Percentiles rank a stretch among this genome's conserved stretches.
Evolutionary conservation across 345 rosid genomes (phyloP).

Genomic region (Ceriops zippeliana): DNA sequence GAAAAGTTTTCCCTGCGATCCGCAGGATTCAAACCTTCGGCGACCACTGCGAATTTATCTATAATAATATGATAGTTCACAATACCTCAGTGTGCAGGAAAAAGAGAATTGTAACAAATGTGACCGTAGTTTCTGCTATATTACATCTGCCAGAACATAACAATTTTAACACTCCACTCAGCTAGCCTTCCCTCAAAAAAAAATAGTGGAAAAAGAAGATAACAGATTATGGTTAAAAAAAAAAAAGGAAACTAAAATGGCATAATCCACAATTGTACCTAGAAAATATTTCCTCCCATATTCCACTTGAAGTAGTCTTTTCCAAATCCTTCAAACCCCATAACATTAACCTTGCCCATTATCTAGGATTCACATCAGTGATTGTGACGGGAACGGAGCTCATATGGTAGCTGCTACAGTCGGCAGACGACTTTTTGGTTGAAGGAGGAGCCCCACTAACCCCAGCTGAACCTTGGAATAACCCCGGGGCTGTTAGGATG

Average conservation of each 20-base stretch:
- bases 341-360: slow-evolving; percentile 15
- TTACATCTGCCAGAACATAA: too few relatives aligned
- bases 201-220: not conserved
- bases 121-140: too few relatives aligned
- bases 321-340: not conserved
- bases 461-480: slow-evolving; percentile 34
- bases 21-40: too few relatives aligned
- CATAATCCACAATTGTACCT: not conserved
- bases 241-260: not conserved
- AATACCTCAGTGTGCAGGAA: too few relatives aligned
- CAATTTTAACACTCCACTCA: too few relatives aligned
- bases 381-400: slow-evolving; percentile 50
- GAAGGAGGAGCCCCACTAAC: slow-evolving; percentile 18
- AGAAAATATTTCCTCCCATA: not conserved
- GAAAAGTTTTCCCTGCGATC: too few relatives aligned
- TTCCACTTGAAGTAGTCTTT: not conserved
- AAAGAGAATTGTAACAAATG: too few relatives aligned
- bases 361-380: slow-evolving; percentile 56
- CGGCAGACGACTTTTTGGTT: slow-evolving; percentile 29
- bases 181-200: too few relatives aligned
- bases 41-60: too few relatives aligned
- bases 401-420: slow-evolving; percentile 34
- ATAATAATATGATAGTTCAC: too few relatives aligned
- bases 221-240: not conserved
- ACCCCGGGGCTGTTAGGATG: slow-evolving; percentile 56